Evolutionary conservation across 768 basidiomycete genomes (phyloP), one percentile per base, ranked within the genome.

Genomic region (Cubamyces sp.): DNA sequence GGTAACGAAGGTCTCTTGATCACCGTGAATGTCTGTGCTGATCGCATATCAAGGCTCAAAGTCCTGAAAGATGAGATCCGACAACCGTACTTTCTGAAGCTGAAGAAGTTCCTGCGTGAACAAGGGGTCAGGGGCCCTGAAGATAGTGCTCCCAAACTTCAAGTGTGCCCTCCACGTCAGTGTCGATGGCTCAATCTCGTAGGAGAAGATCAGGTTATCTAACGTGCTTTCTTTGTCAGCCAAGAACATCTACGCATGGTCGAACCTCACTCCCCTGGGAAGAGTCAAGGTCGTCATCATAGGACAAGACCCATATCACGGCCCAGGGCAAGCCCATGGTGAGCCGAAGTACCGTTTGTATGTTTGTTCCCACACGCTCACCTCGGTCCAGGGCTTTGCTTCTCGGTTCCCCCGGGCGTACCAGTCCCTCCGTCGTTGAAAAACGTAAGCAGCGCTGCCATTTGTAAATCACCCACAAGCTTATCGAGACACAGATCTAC

Each of bases 211-310:
- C n/a, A n/a, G 3, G 15, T 3, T 1, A 26, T 21, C 25, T 37
- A 11, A 30, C 12, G 8, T 1, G 23, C 8, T 21, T 14, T 15
- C 3, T 9, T 45, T 58, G 41, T 53, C 54, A 88, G 95, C 94
- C 15, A 79, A 81, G 65, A 85, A 96, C 70, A 91, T 97, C 57
- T 97, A 97, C 73, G 82, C 92, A 14, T 98, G 95, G 95, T 92
- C 92, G 3, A 83, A 88, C 74, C 68, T 72, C 58, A 95, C 93
- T 28, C 92, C 93, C 3, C 77, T 97, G 16, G 88, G 91, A 14
- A 85, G 87, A 64, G 86, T 98, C 64, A 88, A 86, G 71, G 90
- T 94, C 26, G 93, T 97, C 51, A 93, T 97, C 61, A 82, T 98
- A 56, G 90, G 91, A 8, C 93, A 94, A 75, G 94, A 95, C 78